Evolutionary conservation across 208 protist species (phyloP).

Genomic region (Acanthamoeba culbertsoni): DNA sequence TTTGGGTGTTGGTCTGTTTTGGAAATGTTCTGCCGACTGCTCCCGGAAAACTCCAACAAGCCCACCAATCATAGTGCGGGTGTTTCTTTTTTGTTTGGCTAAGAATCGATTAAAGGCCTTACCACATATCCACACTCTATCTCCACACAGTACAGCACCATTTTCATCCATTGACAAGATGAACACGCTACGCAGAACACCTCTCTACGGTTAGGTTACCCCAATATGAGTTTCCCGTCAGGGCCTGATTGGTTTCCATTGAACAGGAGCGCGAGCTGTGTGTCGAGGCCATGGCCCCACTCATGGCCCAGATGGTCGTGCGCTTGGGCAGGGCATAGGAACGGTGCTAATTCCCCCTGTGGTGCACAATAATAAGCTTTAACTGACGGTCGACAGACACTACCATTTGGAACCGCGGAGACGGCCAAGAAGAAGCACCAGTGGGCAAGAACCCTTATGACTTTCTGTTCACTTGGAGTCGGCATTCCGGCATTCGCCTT

Average conservation of each 20-base stretch:
- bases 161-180: background rate
- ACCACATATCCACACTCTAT: background rate
- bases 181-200: conserved; percentile 3
- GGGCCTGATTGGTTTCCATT: background rate
- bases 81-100: too few relatives aligned
- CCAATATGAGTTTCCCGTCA: background rate
- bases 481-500: background rate
- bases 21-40: background rate
- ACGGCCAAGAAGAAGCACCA: background rate
- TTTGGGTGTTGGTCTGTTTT: background rate
- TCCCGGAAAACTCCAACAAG: too few relatives aligned
- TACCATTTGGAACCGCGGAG: background rate
- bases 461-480: background rate
- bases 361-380: background rate
- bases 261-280: background rate
- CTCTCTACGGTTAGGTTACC: background rate
- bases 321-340: background rate
- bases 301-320: background rate
- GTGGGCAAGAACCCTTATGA: background rate
- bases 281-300: background rate
- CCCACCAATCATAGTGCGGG: too few relatives aligned
- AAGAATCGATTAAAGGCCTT: too few relatives aligned
- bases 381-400: background rate
- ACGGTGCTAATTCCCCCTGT: background rate
- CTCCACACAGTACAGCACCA: background rate